phyloP scores from a whole-genome alignment of 164 flowering plant species.

The Aristolochia contorta region DNA sequence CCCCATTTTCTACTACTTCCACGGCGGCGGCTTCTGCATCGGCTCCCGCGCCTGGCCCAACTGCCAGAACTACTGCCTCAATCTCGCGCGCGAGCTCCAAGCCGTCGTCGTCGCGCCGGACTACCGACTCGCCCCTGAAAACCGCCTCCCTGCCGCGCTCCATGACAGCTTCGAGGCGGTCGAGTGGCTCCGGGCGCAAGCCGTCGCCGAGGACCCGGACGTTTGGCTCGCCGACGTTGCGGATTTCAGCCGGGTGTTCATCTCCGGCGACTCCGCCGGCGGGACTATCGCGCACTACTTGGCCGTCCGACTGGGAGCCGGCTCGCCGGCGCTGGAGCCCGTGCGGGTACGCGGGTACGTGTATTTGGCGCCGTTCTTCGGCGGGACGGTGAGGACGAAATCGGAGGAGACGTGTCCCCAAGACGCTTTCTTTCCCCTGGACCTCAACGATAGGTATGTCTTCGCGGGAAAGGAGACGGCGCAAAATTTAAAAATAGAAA shows the following conservation, averaged over 20 bases:
- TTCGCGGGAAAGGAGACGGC: neutral
- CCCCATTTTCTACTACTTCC: constrained; percentile 61
- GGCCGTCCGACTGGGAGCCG: constrained; percentile 39
- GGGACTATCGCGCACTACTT: constrained; percentile 65
- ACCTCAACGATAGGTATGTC: constrained; percentile 54
- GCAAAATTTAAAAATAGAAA: neutral
- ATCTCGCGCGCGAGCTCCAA: constrained; percentile 41
- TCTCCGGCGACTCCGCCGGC: constrained; percentile 82
- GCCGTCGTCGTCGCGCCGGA: constrained; percentile 60
- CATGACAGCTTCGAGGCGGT: constrained; percentile 50
- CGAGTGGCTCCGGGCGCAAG: constrained; percentile 58
- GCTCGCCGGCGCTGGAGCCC: constrained; percentile 43
- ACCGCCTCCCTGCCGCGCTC: constrained; percentile 65
- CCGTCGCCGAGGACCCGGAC: constrained; percentile 29
- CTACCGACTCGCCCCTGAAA: constrained; percentile 74
- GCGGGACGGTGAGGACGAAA: constrained; percentile 42
- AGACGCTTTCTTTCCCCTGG: constrained; percentile 59
- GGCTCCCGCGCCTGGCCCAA: constrained; percentile 78
- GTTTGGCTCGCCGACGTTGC: constrained; percentile 47
- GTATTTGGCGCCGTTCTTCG: constrained; percentile 60
- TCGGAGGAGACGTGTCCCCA: constrained; percentile 59
- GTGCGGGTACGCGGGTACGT: constrained; percentile 59
- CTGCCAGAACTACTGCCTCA: constrained; percentile 61
- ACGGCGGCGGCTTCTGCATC: constrained; percentile 82
- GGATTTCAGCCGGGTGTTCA: constrained; percentile 50